phyloP scores from a whole-genome alignment of 2,329 filamentous ascomycete genomes.

The Scytalidium lignicola region DNA sequence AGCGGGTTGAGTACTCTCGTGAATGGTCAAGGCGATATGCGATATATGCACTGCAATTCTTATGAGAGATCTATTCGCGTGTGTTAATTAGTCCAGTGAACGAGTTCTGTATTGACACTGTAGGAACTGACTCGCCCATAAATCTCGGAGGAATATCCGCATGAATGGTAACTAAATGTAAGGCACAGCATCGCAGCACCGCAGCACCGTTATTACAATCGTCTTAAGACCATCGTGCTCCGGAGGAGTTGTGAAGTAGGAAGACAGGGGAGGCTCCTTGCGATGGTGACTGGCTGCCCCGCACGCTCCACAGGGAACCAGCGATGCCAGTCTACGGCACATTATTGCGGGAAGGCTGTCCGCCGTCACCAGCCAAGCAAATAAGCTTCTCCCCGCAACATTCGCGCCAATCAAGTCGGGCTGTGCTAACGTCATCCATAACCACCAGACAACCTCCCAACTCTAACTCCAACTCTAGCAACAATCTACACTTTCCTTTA shows the following conservation, averaged over 20 bases:
- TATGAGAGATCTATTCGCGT: no score
- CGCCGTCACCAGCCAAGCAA: background rate
- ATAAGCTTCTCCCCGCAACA: slow-evolving; percentile 4
- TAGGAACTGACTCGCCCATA: no score
- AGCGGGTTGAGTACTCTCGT: background rate
- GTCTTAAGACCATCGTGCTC: no score
- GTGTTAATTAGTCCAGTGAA: no score
- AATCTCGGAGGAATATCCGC: no score
- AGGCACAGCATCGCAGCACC: no score
- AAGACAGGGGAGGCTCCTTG: slow-evolving; percentile 5
- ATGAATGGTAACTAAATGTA: no score
- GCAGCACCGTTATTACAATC: no score
- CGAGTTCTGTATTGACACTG: no score
- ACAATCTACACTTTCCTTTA: background rate
- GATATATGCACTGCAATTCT: background rate
- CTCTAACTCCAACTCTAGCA: background rate
- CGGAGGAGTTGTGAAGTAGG: background rate
- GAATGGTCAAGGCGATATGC: background rate
- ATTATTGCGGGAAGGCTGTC: background rate
- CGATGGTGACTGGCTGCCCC: slow-evolving; percentile 1
- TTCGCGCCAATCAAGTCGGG: slow-evolving; percentile 13
- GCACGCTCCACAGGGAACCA: background rate
- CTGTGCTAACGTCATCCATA: slow-evolving; percentile 9
- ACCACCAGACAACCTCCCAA: background rate
- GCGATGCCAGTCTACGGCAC: background rate